Base-by-base conservation (phyloP, 345 rosid genomes). In the Abelmoschus esculentus region DNA sequence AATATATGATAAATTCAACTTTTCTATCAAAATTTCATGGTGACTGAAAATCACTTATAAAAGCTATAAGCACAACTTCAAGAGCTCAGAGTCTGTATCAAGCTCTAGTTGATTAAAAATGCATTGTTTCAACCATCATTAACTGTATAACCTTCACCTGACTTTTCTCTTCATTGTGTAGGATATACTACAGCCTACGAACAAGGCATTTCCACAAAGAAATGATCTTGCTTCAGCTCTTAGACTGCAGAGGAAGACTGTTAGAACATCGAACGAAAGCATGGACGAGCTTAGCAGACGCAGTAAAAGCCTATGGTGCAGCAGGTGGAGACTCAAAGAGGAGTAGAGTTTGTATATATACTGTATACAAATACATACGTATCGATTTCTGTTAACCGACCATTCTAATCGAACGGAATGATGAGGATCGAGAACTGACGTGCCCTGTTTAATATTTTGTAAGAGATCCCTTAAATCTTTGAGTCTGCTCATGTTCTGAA, bases 311-410 rank as follows among this genome's bases (percentile, higher is more conserved):
- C 38, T 91, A 2, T 95, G 99, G 97, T 91, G 96, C 96, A 91
- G 88, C 80, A 75, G 96, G 79, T 95, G 99, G 97, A 95, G 91
- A 82, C 97, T 96, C 9, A 84, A 49, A 74, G 90, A 95, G 77
- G 96, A 91, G 71, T 90, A 88, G 78, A 42, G 53, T 36, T 3
- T 74, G 79, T 76, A 73, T 49, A 72, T 49, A n/a, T n/a, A n/a
- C n/a, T n/a, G n/a, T n/a, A n/a, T n/a, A n/a, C n/a, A n/a, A n/a
- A 62, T 80, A 75, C 62, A 64, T 56, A 12, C 6, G 0, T 34
- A 5, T 36, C 1, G 4, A 36, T 36, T 31, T 31, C 4, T 31
- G n/a, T 31, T 31, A 28, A 28, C 31, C 2, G 31, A 28, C n/a
- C n/a, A n/a, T n/a, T n/a, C n/a, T n/a, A n/a, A n/a, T n/a, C n/a